Evolutionary conservation across 2,329 filamentous ascomycete genomes (phyloP).

Genomic region (Diaporthe citriasiana): DNA sequence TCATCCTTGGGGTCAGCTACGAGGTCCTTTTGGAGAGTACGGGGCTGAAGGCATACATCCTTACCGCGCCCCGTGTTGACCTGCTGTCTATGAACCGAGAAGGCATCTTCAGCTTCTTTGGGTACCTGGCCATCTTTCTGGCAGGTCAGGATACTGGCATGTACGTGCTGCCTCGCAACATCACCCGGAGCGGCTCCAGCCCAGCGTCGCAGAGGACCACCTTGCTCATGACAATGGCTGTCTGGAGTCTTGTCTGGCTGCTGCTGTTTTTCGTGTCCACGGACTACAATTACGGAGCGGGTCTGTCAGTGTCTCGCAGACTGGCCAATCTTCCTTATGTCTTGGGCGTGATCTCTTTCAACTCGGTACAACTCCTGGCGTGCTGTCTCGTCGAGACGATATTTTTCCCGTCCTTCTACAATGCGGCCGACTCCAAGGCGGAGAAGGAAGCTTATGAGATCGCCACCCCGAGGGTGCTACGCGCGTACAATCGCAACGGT

Average conservation of each 20-base stretch:
- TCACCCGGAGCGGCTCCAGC: constrained; percentile 59
- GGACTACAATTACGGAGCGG: constrained; percentile 77
- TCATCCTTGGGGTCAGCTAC: constrained; percentile 78
- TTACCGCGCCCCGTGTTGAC: constrained; percentile 83
- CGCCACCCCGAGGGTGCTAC: constrained; percentile 85
- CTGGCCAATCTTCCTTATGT: constrained; percentile 95
- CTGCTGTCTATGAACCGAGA: constrained; percentile 92
- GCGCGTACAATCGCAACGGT: constrained; percentile 90
- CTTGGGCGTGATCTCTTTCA: constrained; percentile 93
- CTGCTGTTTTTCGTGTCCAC: constrained; percentile 79
- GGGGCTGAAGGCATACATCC: constrained; percentile 83
- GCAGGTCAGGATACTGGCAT: constrained; percentile 88
- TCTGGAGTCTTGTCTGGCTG: constrained; percentile 78
- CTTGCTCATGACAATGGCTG: constrained; percentile 73
- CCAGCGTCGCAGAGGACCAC: constrained; percentile 65
- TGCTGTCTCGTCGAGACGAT: constrained; percentile 84
- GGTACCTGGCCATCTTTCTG: constrained; percentile 95
- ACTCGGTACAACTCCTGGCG: constrained; percentile 82
- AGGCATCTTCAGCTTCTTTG: constrained; percentile 93
- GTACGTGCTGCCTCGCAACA: constrained; percentile 77
- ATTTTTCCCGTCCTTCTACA: constrained; percentile 82
- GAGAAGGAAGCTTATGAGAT: constrained; percentile 75
- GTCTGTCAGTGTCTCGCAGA: constrained; percentile 85
- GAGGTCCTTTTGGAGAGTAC: constrained; percentile 83
- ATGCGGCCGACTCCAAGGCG: constrained; percentile 64